Evolutionary conservation across 2,329 filamentous ascomycete genomes (phyloP), one percentile per base, ranked within the genome.

Genomic region (Sordariomycetes sp.): DNA sequence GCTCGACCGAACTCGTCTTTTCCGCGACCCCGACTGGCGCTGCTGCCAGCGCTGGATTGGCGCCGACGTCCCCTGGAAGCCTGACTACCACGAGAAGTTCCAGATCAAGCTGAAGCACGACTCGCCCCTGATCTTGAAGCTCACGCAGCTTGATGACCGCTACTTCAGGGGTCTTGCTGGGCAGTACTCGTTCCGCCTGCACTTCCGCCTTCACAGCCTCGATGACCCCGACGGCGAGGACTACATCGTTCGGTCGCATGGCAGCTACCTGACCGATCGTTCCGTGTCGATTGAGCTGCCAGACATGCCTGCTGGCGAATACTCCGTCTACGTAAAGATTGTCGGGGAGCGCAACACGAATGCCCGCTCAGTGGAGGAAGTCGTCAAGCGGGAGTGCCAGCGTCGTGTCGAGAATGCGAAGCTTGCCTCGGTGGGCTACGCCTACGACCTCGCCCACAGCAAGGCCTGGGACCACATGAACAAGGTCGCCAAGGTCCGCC

Each of bases 151-250:
- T 14, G 75, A 81, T 46, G 60, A 64, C 21, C 62, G 75, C 16
- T 81, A 79, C 48, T 81, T 76, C 49, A 66, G 67, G 39, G 76
- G 75, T 4, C 61, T 80, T 1, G 58, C 69, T 21, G 76, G 76
- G 8, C 70, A 77, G 47, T 80, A 79, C 42, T 50, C 40, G 21
- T 70, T 67, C 49, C 58, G 61, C 14, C 52, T 70, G 5, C 59
- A 69, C 43, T 75, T 60, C 58, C 59, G 71, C 7, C 49, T 75
- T 3, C 70, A 75, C 38, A 39, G 50, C 19, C 55, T 66, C 21
- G 64, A 62, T n/a, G 54, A 60, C 3, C 64, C 63, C 3, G 63
- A 61, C 5, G 66, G 68, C 4, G 70, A 75, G 39, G 71, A 76
- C 43, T 78, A 76, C 40, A 66, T 78, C 21, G 72, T 78, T 4